Evolutionary conservation across 768 basidiomycete species (phyloP).

Genomic region (Podaxis carcinomalis): DNA sequence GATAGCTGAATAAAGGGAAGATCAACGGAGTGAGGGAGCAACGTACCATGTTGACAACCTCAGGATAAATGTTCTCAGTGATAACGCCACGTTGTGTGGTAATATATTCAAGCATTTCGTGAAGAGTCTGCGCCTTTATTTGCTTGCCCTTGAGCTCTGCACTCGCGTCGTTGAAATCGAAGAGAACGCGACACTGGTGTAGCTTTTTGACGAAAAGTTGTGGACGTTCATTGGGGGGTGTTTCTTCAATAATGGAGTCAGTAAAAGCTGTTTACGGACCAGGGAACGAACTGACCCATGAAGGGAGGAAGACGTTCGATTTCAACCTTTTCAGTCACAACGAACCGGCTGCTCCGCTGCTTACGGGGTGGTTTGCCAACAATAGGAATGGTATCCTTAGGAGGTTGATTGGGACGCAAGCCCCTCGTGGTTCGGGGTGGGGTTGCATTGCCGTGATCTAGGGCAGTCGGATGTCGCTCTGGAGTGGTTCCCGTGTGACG

Average conservation of each 20-base stretch:
- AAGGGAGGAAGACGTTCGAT: conserved; percentile 93
- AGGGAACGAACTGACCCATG: conserved; percentile 51
- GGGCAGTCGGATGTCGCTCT: conserved; percentile 42
- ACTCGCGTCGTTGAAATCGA: conserved; percentile 98
- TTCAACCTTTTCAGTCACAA: conserved; percentile 94
- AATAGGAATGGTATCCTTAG: conserved; percentile 96
- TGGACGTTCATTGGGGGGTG: conserved; percentile 80
- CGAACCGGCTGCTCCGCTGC: conserved; percentile 94
- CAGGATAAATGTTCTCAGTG: conserved; percentile 96
- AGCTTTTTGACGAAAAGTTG: conserved; percentile 93
- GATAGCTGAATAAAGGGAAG: conserved; percentile 13
- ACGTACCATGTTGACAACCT: conserved; percentile 96
- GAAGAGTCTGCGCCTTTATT: conserved; percentile 95
- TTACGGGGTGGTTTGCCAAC: conserved; percentile 96
- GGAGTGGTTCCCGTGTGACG: conserved; percentile 39
- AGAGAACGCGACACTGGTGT: conserved; percentile 92
- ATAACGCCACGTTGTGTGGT: conserved; percentile 95
- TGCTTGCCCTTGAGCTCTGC: conserved; percentile 96
- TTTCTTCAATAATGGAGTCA: conserved; percentile 54
- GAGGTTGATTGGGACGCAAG: conserved; percentile 72
- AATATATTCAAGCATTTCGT: conserved; percentile 99
- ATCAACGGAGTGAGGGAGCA: conserved; percentile 9
- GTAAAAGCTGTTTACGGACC: background rate
- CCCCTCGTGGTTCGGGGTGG: conserved; percentile 68
- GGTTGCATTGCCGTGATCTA: conserved; percentile 46